Evolutionary conservation across 1,284 basidiomycete genomes (phyloP).

Genomic region (Pterulicium gracile): DNA sequence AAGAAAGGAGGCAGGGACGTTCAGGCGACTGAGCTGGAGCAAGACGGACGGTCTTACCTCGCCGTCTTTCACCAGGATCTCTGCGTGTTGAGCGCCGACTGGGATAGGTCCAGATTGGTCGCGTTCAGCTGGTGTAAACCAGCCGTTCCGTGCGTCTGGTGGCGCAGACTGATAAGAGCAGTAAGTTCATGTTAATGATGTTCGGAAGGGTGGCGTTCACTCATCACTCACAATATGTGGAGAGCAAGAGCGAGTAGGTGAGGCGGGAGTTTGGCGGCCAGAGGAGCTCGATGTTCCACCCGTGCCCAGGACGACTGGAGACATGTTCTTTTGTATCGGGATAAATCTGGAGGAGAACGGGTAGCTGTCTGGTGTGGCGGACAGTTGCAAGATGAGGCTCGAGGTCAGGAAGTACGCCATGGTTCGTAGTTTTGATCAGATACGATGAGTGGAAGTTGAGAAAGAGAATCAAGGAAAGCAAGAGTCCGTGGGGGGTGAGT

Average conservation of each 20-base stretch:
- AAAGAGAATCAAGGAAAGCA: too few species aligned
- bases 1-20: slow-evolving; percentile 1
- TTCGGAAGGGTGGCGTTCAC: not conserved
- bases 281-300: slow-evolving; percentile 15
- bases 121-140: slow-evolving; percentile 19
- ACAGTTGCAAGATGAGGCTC: slow-evolving; percentile 18
- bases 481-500: too few species aligned
- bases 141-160: slow-evolving; percentile 21
- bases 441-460: too few species aligned
- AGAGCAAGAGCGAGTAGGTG: too few species aligned
- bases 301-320: slow-evolving; percentile 24
- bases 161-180: slow-evolving; percentile 11
- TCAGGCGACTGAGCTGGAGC: slow-evolving; percentile 2
- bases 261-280: not conserved
- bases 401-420: not conserved
- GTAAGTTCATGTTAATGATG: not conserved
- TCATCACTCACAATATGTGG: too few species aligned
- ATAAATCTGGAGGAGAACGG: slow-evolving; percentile 31
- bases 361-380: slow-evolving; percentile 28
- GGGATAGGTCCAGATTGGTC: slow-evolving; percentile 20
- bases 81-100: slow-evolving; percentile 27
- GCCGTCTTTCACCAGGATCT: slow-evolving; percentile 29
- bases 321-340: slow-evolving; percentile 17
- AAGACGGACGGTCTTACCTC: slow-evolving; percentile 19
- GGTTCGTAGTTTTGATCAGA: too few species aligned